Percentiles rank a stretch among this genome's conserved stretches.
These are phyloP conservation scores for Prosopis cineraria DNA, from an alignment of 306 rosid genomes.

Conservation along the genomic window DNA sequence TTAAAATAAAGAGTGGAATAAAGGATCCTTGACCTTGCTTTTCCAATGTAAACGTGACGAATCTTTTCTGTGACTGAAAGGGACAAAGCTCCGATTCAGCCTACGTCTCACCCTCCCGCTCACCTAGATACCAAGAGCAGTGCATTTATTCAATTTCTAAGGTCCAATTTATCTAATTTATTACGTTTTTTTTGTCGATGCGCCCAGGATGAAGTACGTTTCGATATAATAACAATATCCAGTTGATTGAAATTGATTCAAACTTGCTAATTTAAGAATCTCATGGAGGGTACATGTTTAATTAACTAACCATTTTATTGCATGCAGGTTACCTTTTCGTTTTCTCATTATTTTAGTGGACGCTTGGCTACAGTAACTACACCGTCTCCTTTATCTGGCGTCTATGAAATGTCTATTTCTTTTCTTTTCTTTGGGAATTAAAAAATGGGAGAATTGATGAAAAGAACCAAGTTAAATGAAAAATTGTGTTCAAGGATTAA, in stretches of 20 bases:
- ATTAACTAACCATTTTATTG: neutral
- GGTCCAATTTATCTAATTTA: neutral
- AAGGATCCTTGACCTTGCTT: neutral
- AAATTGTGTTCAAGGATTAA: too few relatives aligned
- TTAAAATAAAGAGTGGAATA: constrained; percentile 20
- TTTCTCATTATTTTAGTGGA: neutral
- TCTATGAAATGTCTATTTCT: neutral
- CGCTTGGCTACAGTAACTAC: neutral
- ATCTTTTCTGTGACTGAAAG: neutral
- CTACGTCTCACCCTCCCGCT: neutral
- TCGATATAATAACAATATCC: neutral
- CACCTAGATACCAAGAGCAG: neutral
- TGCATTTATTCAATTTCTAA: neutral
- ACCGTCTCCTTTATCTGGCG: neutral
- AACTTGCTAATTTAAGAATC: neutral
- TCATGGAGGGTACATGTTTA: neutral
- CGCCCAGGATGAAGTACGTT: neutral
- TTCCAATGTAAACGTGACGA: neutral
- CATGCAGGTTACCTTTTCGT: constrained; percentile 10
- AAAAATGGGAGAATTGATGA: too few relatives aligned
- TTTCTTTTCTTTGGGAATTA: neutral
- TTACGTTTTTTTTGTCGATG: neutral
- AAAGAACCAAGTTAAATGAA: too few relatives aligned
- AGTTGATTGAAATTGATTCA: neutral
- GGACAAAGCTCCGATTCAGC: neutral